These are phyloP conservation scores for Hygrophila difformis DNA, from an alignment of 257 asterid genomes.

Conservation along the genomic window DNA sequence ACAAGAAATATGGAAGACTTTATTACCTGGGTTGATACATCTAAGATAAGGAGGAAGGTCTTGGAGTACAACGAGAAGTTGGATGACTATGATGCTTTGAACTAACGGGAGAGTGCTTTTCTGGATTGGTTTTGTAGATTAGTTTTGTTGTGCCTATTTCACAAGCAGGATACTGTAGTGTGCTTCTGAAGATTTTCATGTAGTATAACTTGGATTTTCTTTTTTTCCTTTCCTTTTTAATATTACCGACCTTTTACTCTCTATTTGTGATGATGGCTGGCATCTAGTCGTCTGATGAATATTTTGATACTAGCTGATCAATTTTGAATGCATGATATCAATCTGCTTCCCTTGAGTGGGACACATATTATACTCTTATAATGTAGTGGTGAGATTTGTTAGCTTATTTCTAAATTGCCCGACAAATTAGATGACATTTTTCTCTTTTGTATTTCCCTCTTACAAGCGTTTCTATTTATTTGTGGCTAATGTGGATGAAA, in stretches of 20 bases:
- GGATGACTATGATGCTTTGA: conserved; percentile 84
- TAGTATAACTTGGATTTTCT: no score
- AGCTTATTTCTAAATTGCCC: conserved; percentile 3
- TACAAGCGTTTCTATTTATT: not conserved
- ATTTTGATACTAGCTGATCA: no score
- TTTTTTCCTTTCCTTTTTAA: not conserved
- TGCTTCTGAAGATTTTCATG: conserved; percentile 8
- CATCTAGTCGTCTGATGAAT: no score
- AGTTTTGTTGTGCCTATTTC: not conserved
- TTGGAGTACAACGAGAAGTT: conserved; percentile 71
- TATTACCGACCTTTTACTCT: conserved; percentile 1
- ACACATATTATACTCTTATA: not conserved
- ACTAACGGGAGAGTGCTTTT: conserved; percentile 13
- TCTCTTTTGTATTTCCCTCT: not conserved
- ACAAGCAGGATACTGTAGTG: not conserved
- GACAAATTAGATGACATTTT: not conserved
- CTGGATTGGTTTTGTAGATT: not conserved
- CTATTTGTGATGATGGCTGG: not conserved
- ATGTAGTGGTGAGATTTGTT: not conserved
- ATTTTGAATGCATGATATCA: no score
- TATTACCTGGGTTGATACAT: conserved; percentile 90
- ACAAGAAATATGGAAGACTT: conserved; percentile 94
- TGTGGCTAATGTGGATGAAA: no score
- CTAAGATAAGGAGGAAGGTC: conserved; percentile 84
- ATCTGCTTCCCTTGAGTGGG: no score